Base-by-base conservation (phyloP, 805 yeast species). In the Kockiozyma suomiensis region DNA sequence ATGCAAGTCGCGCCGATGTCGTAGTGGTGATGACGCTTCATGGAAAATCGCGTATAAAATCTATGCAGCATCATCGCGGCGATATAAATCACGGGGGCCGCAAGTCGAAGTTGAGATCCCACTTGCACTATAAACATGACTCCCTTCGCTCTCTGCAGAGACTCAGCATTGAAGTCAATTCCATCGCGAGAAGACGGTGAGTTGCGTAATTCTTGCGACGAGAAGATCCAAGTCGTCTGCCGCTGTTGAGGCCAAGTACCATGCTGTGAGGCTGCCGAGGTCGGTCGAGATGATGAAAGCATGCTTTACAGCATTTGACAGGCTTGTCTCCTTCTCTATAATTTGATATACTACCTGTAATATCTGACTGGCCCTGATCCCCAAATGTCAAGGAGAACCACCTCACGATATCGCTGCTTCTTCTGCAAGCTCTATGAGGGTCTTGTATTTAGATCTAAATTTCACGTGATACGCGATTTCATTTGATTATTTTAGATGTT, bases 1-100 rank as follows among this genome's bases (percentile, higher is more conserved):
- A 83, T 64, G 32, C 81, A 70, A 1, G 84, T 77, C 1, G 82
- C 83, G 0, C 79, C 85, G 6, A 79, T 73, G 59, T 83, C 83
- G 62, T 78, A 83, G 53, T 78, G 77, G 59, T 81, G 85, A 61
- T 73, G 73, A 45, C 73, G 69, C 41, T 72, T 70, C 51, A 81
- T 65, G 37, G 81, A 77, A 54, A 73, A 70, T 28, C 82, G 71
- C 78, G 79, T 77, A 67, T 81, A 83, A 68, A 81, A 82, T 52
- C 86, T 71, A 61, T 82, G 86, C 54, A 82, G 72, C 59, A 74
- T 78, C 15, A 72, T 73, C 25, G 81, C 69, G 0, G 85, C 85
- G 0, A 83, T 76, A 64, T 79, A 73, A 0, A 80, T 74, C 19
- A 83, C 80, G 37, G 78, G 75, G 48, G 80, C 73, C 2, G 85